Evolutionary conservation across 331 rosid genomes (phyloP).

Genomic region (Acacia concinna): DNA sequence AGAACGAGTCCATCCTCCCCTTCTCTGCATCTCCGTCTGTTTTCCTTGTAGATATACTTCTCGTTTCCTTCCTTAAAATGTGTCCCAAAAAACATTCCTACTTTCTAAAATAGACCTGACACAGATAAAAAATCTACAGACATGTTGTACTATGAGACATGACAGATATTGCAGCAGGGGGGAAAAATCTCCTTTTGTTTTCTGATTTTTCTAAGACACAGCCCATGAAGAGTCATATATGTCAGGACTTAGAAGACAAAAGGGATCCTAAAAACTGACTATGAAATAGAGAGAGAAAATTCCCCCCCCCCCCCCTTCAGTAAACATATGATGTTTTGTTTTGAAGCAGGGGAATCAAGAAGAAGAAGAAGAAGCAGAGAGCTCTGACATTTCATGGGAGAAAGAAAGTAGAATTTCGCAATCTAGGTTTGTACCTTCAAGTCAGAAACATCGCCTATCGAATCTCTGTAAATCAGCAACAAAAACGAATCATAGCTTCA

Average conservation of each 20-base stretch:
- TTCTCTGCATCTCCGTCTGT: not conserved
- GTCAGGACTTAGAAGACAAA: not conserved
- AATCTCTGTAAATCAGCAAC: slow-evolving; percentile 17
- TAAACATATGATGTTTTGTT: not conserved
- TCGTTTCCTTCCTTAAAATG: not conserved
- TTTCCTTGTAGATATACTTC: not conserved
- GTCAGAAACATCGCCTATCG: slow-evolving; percentile 15
- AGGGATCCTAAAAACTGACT: not conserved
- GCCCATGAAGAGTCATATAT: not conserved
- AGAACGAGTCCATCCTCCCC: not conserved
- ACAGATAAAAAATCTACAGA: not conserved
- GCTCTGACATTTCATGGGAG: slow-evolving; percentile 34
- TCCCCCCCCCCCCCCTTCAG: too few relatives aligned
- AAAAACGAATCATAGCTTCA: slow-evolving; percentile 20
- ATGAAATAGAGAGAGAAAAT: not conserved
- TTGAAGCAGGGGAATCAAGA: not conserved
- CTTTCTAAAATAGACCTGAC: not conserved
- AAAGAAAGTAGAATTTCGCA: slow-evolving; percentile 36
- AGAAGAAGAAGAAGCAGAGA: not conserved
- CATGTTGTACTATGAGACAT: not conserved
- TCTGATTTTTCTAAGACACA: not conserved
- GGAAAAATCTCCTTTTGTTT: not conserved
- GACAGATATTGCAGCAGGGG: not conserved
- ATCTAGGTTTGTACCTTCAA: slow-evolving; percentile 20
- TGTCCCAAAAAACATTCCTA: not conserved